A percentile compares a stretch with the other conserved stretches of the same genome.
Conservation (phyloP, 2,329 filamentous ascomycete genomes). For the Fusarium xyrophilum region DNA sequence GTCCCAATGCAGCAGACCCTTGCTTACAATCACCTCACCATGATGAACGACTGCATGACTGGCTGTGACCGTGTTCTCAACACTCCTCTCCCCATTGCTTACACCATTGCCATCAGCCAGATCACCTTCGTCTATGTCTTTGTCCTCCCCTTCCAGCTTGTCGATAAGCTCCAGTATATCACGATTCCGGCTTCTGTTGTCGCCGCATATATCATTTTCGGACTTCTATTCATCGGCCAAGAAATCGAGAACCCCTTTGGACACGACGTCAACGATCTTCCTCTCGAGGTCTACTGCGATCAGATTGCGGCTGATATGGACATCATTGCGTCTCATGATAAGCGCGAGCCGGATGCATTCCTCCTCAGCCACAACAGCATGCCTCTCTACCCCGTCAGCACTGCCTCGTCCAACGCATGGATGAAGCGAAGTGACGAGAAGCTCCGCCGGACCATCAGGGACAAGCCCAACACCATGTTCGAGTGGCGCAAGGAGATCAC, state of each 20-base stretch:
- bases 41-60: slow-evolving; percentile 74
- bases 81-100: slow-evolving; percentile 82
- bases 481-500: slow-evolving; percentile 41
- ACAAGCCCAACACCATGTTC: slow-evolving; percentile 49
- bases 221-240: slow-evolving; percentile 74
- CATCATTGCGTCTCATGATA: slow-evolving; percentile 66
- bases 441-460: slow-evolving; percentile 50
- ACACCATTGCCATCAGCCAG: slow-evolving; percentile 83
- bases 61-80: slow-evolving; percentile 80
- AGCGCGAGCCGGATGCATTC: slow-evolving; percentile 44
- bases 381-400: slow-evolving; percentile 63
- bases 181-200: slow-evolving; percentile 78
- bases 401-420: slow-evolving; percentile 49
- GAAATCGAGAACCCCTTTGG: slow-evolving; percentile 90
- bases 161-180: slow-evolving; percentile 68
- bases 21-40: slow-evolving; percentile 65
- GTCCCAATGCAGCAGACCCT: slow-evolving; percentile 66
- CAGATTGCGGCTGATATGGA: slow-evolving; percentile 78
- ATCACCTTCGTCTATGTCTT: slow-evolving; percentile 87
- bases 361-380: slow-evolving; percentile 52
- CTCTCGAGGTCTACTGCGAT: slow-evolving; percentile 77
- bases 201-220: slow-evolving; percentile 83
- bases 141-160: slow-evolving; percentile 82
- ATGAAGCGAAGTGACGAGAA: slow-evolving; percentile 51
- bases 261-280: slow-evolving; percentile 81